Base-by-base conservation (phyloP, 2,329 filamentous ascomycete genomes). In the Leptographium radiaticola region DNA sequence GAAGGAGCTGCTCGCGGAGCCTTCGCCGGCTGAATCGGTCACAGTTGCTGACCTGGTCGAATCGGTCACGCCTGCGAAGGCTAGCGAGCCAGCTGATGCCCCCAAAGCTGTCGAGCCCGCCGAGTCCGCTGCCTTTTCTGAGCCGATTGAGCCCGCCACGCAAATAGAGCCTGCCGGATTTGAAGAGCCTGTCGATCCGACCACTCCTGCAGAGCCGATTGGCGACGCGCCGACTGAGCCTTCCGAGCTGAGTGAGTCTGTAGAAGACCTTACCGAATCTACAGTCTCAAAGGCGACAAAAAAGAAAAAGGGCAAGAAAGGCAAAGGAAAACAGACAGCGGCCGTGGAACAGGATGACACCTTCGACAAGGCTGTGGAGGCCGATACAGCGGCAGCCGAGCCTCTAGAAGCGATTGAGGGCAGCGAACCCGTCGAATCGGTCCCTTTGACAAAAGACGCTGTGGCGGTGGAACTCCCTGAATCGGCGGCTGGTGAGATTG, bases 1-100 rank as follows among this genome's bases (percentile, higher is more conserved):
- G 25, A 25, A 25, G 25, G 58, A 62, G 60, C 44, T 56, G 56
- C 18, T 51, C 38, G 54, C 53, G 18, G 20, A 16, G 4, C n/a
- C 20, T 31, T 18, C 13, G 42, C 15, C 25, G 34, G 9, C 30
- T 15, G 46, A 36, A 44, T 6, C 46, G 15, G 6, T 40, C 30
- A 38, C n/a, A 4, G 47, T 12, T 2, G 25, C 25, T 18, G 48
- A 43, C n/a, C 13, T 13, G 11, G 15, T 20, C 25, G 10, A 18
- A 20, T 6, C 49, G 33, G 31, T 15, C 9, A n/a, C 33, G 11
- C 13, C 44, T n/a, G 6, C 6, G 12, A 18, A 31, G 30, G 4
- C 44, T n/a, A 16, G 4, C 2, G 39, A 42, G 15, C 15, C 34
- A 8, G 34, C 9, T 10, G 12, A 13, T 6, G 39, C n/a, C 15